A percentile compares a stretch with the other conserved stretches of the same genome.
phyloP scores from a whole-genome alignment of 257 asterid genomes.

The Solanum paucissectum region DNA sequence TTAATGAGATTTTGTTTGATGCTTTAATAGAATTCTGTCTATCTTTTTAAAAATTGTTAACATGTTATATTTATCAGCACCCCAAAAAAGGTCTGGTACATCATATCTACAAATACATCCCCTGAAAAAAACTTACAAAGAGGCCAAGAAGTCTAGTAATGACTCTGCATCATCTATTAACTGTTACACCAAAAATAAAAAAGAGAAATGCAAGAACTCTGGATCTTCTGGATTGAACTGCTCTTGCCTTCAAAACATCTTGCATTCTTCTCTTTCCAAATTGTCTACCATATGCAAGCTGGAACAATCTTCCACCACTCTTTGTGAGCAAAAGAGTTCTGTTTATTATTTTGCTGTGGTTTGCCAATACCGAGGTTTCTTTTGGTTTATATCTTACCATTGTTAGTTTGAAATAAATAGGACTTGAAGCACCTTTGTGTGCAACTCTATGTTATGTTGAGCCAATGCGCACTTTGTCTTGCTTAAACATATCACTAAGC shows the following conservation, averaged over 20 bases:
- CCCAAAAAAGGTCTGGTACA: not conserved
- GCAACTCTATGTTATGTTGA: not conserved
- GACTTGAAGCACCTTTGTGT: not conserved
- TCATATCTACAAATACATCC: not conserved
- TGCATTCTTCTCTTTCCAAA: not conserved
- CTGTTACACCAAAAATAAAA: not conserved
- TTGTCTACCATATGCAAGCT: not conserved
- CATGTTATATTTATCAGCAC: not conserved
- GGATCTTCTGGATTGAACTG: not conserved
- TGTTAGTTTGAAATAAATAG: not conserved
- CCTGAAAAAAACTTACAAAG: not conserved
- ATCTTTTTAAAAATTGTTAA: not conserved
- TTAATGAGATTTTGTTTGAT: not conserved
- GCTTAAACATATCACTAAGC: not conserved
- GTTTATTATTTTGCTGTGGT: not conserved
- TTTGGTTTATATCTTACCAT: not conserved
- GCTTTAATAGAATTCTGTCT: not conserved
- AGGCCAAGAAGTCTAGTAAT: not conserved
- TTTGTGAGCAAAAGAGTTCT: not conserved
- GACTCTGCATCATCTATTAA: not conserved
- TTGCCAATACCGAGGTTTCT: not conserved
- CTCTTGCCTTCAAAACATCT: not conserved
- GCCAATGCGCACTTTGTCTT: not conserved
- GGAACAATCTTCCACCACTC: not conserved
- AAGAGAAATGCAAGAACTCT: not conserved